These are phyloP conservation scores for Scleroderma citrinum DNA, from an alignment of 768 basidiomycete genomes.

Conservation along the genomic window DNA sequence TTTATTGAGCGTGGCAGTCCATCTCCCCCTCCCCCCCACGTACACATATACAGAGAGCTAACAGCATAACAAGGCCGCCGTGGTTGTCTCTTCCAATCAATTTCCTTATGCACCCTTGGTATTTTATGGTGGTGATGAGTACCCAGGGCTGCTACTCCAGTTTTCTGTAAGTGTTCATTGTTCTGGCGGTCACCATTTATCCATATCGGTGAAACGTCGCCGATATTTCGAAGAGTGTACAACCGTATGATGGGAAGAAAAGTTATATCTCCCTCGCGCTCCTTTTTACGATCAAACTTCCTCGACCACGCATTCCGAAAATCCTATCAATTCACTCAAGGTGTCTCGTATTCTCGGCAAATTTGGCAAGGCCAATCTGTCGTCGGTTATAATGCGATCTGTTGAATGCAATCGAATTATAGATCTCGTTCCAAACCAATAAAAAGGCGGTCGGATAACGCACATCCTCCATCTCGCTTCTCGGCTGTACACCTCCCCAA, in stretches of 20 bases:
- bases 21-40: too few species aligned
- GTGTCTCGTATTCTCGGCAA: slow-evolving; percentile 20
- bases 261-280: slow-evolving; percentile 13
- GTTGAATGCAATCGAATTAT: slow-evolving; percentile 12
- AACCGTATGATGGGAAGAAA: background rate
- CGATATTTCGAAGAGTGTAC: slow-evolving; percentile 1
- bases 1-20: too few species aligned
- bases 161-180: background rate
- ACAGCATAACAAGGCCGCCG: too few species aligned
- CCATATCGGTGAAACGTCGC: slow-evolving; percentile 21
- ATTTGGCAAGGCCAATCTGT: slow-evolving; percentile 23
- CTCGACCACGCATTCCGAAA: slow-evolving; percentile 29
- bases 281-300: slow-evolving; percentile 31
- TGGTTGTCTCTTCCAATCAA: too few species aligned
- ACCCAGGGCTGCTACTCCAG: background rate
- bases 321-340: slow-evolving; percentile 33
- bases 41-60: too few species aligned
- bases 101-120: too few species aligned
- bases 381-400: slow-evolving; percentile 7
- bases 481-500: background rate
- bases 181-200: slow-evolving; percentile 26
- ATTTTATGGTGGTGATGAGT: background rate
- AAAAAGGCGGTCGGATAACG: slow-evolving; percentile 19
- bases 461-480: slow-evolving; percentile 7
- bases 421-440: slow-evolving; percentile 24